Evolutionary conservation across 2,329 filamentous ascomycete genomes (phyloP), one percentile per base, ranked within the genome.

Genomic region (Acephala macrosclerotiorum): DNA sequence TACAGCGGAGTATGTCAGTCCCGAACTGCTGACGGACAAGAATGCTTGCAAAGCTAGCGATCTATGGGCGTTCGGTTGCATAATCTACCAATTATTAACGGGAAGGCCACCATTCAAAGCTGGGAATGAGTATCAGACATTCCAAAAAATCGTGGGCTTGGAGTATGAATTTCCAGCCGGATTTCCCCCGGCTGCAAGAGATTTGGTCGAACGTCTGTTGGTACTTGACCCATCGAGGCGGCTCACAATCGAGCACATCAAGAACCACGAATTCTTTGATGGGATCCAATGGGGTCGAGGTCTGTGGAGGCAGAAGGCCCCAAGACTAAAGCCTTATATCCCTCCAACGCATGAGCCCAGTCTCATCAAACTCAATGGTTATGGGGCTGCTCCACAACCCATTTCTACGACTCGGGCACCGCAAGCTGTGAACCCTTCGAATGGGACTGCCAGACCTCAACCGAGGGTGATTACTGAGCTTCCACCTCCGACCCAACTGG

Each of bases 31-130:
- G 62, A 97, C 93, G 35, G 94, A 97, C 75, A 98, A 98, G 81
- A 96, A 92, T 74, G 96, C 95, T 22, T 97, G 95, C 83, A 99
- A 98, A 80, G 93, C 95, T 51, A 98, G 96, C 78, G 96, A 99
- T 79, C 80, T 99, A 58, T 99, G 96, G 96, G 96, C 96, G 2
- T 99, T 97, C 81, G 96, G 96, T 11, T 99, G 96, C 81, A 99
- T 99, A 73, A 89, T 99, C 69, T 99, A 97, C 78, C 96, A 99
- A 78, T 86, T 99, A 29, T 83, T 99, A 38, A 92, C 92, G n/a
- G 96, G 96, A n/a, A 85, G 96, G 66, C 96, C 96, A 6, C 96
- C 96, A 0, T 99, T 99, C 83, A 99, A 99, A 78, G 96, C 92
- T 47, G 91, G 86, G 16, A 97, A 97, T 72, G 96, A 99, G 77